phyloP scores from a whole-genome alignment of 1,284 basidiomycete species.

The Ustilago esculenta region DNA sequence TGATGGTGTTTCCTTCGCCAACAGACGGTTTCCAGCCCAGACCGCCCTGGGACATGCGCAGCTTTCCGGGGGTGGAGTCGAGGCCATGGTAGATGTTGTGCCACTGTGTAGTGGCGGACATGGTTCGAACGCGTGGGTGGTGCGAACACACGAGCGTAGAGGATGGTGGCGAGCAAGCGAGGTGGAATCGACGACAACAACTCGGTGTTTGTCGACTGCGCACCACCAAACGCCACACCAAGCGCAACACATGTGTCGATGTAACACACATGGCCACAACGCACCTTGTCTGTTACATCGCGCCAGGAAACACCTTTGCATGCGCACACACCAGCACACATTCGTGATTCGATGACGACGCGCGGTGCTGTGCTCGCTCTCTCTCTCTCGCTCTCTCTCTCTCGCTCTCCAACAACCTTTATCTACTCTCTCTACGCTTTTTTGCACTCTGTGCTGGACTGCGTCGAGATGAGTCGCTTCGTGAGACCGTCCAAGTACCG shows the following conservation, averaged over 20 bases:
- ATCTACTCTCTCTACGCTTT: background rate
- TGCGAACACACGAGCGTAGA: too few relatives aligned
- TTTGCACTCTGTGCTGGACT: background rate
- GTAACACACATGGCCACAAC: too few relatives aligned
- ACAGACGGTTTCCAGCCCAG: slow-evolving; percentile 61
- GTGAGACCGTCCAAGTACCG: slow-evolving; percentile 74
- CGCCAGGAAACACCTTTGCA: too few relatives aligned
- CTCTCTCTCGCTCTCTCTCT: background rate
- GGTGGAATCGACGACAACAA: too few relatives aligned
- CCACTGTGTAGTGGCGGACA: slow-evolving; percentile 73
- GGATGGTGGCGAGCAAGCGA: too few relatives aligned
- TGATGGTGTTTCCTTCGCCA: slow-evolving; percentile 53
- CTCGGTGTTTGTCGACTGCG: too few relatives aligned
- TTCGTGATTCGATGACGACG: too few relatives aligned
- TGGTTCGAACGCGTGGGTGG: background rate
- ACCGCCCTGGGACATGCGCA: slow-evolving; percentile 61
- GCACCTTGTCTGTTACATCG: too few relatives aligned
- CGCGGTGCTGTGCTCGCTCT: too few relatives aligned
- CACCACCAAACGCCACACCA: too few relatives aligned
- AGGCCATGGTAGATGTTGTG: slow-evolving; percentile 82
- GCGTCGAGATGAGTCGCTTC: slow-evolving; percentile 69
- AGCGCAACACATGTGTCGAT: too few relatives aligned
- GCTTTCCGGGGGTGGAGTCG: slow-evolving; percentile 78
- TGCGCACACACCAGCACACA: too few relatives aligned
- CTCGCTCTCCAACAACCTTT: background rate